Evolutionary conservation across 1,139 yeast genomes (phyloP).

Genomic region (Blastobotrys arbuscula): DNA sequence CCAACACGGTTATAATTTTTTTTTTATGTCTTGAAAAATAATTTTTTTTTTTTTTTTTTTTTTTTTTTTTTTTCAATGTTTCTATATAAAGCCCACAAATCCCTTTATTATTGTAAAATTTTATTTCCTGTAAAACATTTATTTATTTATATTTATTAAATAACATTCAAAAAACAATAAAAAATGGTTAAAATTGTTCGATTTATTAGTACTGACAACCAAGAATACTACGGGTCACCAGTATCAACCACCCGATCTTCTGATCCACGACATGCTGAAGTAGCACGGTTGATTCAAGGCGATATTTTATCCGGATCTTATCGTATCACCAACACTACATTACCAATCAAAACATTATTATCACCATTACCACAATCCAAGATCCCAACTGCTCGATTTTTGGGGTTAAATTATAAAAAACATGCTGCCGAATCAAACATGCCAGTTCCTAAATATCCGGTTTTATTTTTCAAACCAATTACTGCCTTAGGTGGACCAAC

Average conservation of each 20-base stretch:
- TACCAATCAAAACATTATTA: constrained; percentile 34
- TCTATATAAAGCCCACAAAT: too few relatives aligned
- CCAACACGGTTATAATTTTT: too few relatives aligned
- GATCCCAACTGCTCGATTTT: constrained; percentile 37
- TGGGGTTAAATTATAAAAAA: constrained; percentile 33
- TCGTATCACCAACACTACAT: constrained; percentile 36
- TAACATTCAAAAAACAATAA: not conserved
- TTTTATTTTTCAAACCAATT: constrained; percentile 45
- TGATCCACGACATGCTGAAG: constrained; percentile 32
- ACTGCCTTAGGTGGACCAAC: constrained; percentile 39
- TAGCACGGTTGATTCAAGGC: constrained; percentile 32
- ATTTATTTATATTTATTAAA: not conserved
- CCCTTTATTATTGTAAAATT: too few relatives aligned
- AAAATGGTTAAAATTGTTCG: constrained; percentile 32
- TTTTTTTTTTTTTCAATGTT: not conserved
- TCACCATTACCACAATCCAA: constrained; percentile 38
- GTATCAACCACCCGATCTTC: constrained; percentile 30
- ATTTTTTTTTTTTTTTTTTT: too few relatives aligned
- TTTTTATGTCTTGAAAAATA: too few relatives aligned
- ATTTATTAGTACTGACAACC: constrained; percentile 39
- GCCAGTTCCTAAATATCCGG: constrained; percentile 42
- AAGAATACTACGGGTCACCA: constrained; percentile 43
- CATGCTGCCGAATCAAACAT: constrained; percentile 28
- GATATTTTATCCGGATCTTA: constrained; percentile 38
- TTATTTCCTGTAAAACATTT: too few relatives aligned